Evolutionary conservation across 305 asterid species (phyloP), one percentile per base, ranked within the genome.

Genomic region (Lippia alba): DNA sequence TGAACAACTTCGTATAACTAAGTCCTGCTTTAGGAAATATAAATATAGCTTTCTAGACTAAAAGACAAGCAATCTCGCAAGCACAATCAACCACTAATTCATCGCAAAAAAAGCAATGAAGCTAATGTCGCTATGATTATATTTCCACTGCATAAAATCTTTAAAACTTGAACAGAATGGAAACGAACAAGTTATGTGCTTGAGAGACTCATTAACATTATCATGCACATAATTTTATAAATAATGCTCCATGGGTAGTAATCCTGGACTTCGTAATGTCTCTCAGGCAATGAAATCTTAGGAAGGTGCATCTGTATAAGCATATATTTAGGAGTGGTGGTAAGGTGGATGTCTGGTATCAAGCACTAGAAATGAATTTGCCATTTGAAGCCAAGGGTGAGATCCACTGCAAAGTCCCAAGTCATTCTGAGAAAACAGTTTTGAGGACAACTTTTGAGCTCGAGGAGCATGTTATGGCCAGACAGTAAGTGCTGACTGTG

Each of bases 1-100:
- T 49, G 59, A 64, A 33, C 53, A 49, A 45, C 32, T 66, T 17
- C 6, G 7, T 36, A 17, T 66, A 51, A 50, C 62, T 1, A 12
- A 17, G 50, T 17, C 33, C 51, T 18, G 53, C 19, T 53, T 33
- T 51, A 66, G 61, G 49, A 65, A 33, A 32, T 24, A 33, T 48
- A 48, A 15, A 51, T 66, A 30, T 51, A 51, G 53, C 61, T 17
- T 16, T n/a, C 60, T 51, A 51, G 70, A 12, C 4, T 32, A 10
- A 14, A 51, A 51, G 11, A 3, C 14, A 19, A 58, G 20, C 12
- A 54, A 44, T 64, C 17, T 56, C 12, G 36, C 5, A 67, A 55
- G 54, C 32, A 18, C 8, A 40, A 40, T 56, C 32, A 51, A 20
- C 64, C n/a, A 56, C 30, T 55, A 66, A 24, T n/a, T 40, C 53